phyloP scores from a whole-genome alignment of 768 basidiomycete genomes.

The Crassisporium funariophilum region DNA sequence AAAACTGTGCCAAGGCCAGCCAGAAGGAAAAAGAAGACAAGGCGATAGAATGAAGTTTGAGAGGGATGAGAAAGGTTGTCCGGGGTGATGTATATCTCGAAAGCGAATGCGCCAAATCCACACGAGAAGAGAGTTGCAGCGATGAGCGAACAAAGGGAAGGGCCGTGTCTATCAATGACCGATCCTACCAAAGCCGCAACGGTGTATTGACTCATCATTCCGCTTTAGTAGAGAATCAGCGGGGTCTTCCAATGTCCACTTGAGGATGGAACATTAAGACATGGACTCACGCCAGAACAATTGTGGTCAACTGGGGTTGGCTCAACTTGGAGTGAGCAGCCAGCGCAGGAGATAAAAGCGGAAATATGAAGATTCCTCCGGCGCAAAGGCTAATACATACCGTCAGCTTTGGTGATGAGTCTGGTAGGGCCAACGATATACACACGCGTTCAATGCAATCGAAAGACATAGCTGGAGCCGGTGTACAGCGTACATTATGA shows the following conservation, averaged over 20 bases:
- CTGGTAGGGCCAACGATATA: constrained; percentile 11
- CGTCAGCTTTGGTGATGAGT: not conserved
- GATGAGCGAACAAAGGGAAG: constrained; percentile 65
- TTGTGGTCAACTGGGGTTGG: constrained; percentile 78
- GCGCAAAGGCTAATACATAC: constrained; percentile 57
- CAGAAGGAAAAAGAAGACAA: constrained; percentile 61
- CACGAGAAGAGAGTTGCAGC: constrained; percentile 58
- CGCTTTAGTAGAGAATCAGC: constrained; percentile 42
- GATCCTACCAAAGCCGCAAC: constrained; percentile 71
- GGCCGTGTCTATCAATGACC: constrained; percentile 66
- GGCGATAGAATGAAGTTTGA: constrained; percentile 47
- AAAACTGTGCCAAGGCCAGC: constrained; percentile 70
- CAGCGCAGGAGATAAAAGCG: constrained; percentile 68
- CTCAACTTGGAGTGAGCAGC: constrained; percentile 60
- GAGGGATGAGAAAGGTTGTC: constrained; percentile 39
- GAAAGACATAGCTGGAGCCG: constrained; percentile 45
- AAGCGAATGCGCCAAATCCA: constrained; percentile 67
- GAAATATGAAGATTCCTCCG: constrained; percentile 81
- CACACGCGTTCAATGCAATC: constrained; percentile 67
- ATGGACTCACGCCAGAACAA: constrained; percentile 67
- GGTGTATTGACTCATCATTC: constrained; percentile 82
- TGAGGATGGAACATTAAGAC: constrained; percentile 3
- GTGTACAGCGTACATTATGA: no score
- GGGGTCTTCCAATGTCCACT: not conserved
- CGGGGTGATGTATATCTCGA: constrained; percentile 51